Conservation (phyloP, 768 basidiomycete species). For the Collybia sordida region DNA sequence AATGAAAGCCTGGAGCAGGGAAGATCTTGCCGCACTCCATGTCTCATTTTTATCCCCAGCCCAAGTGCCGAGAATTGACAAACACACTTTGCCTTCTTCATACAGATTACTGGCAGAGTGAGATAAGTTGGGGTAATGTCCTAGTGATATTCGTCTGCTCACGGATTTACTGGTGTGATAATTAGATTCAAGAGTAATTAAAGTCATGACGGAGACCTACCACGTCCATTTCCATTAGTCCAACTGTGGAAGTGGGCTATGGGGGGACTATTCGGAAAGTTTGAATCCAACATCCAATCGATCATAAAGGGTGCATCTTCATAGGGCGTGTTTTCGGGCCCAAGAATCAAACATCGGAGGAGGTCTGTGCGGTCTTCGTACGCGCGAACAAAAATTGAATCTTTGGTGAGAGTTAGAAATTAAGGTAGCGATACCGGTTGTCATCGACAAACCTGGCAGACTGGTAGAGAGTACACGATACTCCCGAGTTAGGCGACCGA, state of each 20-base stretch:
- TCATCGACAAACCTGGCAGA: slow-evolving; percentile 66
- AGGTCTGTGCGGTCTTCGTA: slow-evolving; percentile 91
- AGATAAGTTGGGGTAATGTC: slow-evolving; percentile 1
- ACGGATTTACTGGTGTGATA: slow-evolving; percentile 67
- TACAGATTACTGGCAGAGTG: slow-evolving; percentile 69
- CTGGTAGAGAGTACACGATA: slow-evolving; percentile 78
- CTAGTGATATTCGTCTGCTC: slow-evolving; percentile 26
- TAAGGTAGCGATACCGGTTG: neutral
- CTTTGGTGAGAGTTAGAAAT: slow-evolving; percentile 31
- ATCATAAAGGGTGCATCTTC: slow-evolving; percentile 94
- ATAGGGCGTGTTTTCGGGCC: slow-evolving; percentile 94
- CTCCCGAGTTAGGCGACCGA: slow-evolving; percentile 77
- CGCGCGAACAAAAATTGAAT: slow-evolving; percentile 84
- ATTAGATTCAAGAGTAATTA: slow-evolving; percentile 4
- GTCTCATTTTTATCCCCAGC: slow-evolving; percentile 84
- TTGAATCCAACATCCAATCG: slow-evolving; percentile 87
- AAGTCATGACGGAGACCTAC: slow-evolving; percentile 33
- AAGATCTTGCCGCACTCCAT: slow-evolving; percentile 84
- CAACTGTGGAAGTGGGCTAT: slow-evolving; percentile 89
- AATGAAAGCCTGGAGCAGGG: slow-evolving; percentile 87
- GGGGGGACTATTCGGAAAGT: slow-evolving; percentile 82
- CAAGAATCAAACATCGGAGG: slow-evolving; percentile 85
- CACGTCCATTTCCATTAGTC: slow-evolving; percentile 93
- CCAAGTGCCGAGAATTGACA: slow-evolving; percentile 93
- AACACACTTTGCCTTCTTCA: slow-evolving; percentile 92